phyloP scores from a whole-genome alignment of 2,329 filamentous ascomycete genomes.

The Lasiodiplodia hormozganensis region DNA sequence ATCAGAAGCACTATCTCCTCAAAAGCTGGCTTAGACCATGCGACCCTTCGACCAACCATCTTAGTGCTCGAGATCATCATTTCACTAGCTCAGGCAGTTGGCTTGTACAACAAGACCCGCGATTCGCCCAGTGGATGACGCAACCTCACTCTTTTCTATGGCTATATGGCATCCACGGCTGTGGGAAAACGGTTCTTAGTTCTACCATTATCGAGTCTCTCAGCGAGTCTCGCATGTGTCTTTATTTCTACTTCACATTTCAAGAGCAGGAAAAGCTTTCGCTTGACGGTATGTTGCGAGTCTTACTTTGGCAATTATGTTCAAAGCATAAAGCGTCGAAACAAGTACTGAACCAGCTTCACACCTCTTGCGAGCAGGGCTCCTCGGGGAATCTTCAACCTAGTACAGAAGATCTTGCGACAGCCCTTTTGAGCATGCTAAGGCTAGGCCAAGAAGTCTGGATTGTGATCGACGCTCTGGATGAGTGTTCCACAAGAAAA shows the following conservation, averaged over 20 bases:
- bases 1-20: background rate
- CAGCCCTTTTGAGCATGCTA: conserved; percentile 23
- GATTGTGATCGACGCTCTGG: conserved; percentile 33
- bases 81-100: conserved; percentile 40
- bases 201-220: conserved; percentile 46
- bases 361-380: conserved; percentile 24
- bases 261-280: conserved; percentile 42
- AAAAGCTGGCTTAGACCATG: conserved; percentile 39
- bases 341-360: conserved; percentile 14
- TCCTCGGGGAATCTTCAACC: background rate
- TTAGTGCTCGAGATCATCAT: conserved; percentile 35
- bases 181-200: conserved; percentile 52
- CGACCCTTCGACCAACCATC: conserved; percentile 41
- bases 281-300: conserved; percentile 38
- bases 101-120: conserved; percentile 35
- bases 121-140: conserved; percentile 39
- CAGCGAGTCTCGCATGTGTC: conserved; percentile 7
- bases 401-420: conserved; percentile 19
- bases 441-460: conserved; percentile 21
- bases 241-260: conserved; percentile 38
- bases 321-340: conserved; percentile 9
- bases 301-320: conserved; percentile 41
- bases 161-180: conserved; percentile 51
- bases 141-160: conserved; percentile 39
- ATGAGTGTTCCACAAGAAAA: conserved; percentile 26